These are phyloP conservation scores for Candida insectalens DNA, from an alignment of 805 yeast species.

Conservation along the genomic window DNA sequence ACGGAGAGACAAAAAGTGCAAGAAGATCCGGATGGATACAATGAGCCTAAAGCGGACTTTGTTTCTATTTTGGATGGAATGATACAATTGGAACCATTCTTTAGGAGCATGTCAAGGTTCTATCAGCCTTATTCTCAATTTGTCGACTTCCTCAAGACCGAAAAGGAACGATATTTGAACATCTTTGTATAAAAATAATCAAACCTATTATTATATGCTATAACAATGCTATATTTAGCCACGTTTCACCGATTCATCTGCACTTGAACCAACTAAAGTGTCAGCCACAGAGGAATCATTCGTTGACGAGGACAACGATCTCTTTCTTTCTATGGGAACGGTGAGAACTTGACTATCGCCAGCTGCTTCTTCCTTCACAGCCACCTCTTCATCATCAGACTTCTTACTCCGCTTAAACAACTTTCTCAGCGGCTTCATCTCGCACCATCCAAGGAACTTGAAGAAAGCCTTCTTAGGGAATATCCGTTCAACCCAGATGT, in stretches of 20 bases:
- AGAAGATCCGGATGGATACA: not conserved
- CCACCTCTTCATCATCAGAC: not conserved
- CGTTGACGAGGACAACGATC: constrained; percentile 1
- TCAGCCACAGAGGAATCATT: not conserved
- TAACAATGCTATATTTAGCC: not conserved
- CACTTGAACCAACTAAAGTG: constrained; percentile 1
- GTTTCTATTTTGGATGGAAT: constrained; percentile 37
- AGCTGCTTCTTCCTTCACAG: not conserved
- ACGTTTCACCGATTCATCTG: not conserved
- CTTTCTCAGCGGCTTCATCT: constrained; percentile 10
- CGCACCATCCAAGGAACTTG: constrained; percentile 10
- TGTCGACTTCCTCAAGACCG: constrained; percentile 29
- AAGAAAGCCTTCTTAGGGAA: constrained; percentile 57
- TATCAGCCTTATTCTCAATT: constrained; percentile 41
- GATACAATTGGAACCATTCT: constrained; percentile 39
- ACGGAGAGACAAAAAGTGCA: constrained; percentile 18
- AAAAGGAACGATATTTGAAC: constrained; percentile 22
- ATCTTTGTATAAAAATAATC: constrained; percentile 4
- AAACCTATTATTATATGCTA: not conserved
- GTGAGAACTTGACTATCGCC: not conserved
- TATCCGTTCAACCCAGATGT: constrained; percentile 51
- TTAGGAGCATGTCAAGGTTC: constrained; percentile 42
- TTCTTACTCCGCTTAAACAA: constrained; percentile 1
- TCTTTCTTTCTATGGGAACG: not conserved
- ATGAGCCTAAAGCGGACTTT: constrained; percentile 19